Evolutionary conservation across 1,284 basidiomycete species (phyloP), one percentile per base, ranked within the genome.

Genomic region (Ceratorhiza oryzae-sativae): DNA sequence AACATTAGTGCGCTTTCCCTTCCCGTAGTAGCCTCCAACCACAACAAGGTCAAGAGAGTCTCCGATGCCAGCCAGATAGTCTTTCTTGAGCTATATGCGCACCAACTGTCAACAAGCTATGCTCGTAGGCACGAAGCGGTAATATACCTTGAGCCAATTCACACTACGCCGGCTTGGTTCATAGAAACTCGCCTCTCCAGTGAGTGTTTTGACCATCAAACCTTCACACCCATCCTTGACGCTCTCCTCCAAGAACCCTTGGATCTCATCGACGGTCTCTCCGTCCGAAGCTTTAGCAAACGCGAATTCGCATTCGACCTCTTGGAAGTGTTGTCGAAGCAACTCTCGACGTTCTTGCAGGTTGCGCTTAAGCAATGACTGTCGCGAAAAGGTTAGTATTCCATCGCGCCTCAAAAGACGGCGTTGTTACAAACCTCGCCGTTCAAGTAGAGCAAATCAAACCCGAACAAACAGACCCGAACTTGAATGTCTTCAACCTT

Each of bases 181-280:
- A 80, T 99, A 99, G 76, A 88, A 93, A 78, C 96, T 95, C 15
- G 91, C 91, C 45, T 93, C 89, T 27, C 89, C 93, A 46, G 95
- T 92, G 13, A 99, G 84, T 94, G 98, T 97, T 83, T 99, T 99
- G 74, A 99, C 95, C 97, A 99, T 98, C 60, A 99, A 85, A 2
- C 97, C 97, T 80, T 99, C 97, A 80, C 97, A 99, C 0, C 97
- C 95, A 78, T 98, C 95, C 79, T 95, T 97, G 75, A 99, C 94
- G 79, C 93, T 96, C 76, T 95, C 92, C 78, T 99, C 97, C 18
- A 99, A 83, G 85, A 99, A 98, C 0, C 87, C 80, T 78, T 97
- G 95, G 70, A 99, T 98, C 78, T 98, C 95, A 55, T 99, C 97
- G 0, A 89, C 91, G 6, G 91, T 93, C 72, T 93, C 90, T 30